Percentiles rank a stretch among this genome's conserved stretches.
Evolutionary conservation across 805 yeast species (phyloP).

Genomic region (Naumovozyma baii): DNA sequence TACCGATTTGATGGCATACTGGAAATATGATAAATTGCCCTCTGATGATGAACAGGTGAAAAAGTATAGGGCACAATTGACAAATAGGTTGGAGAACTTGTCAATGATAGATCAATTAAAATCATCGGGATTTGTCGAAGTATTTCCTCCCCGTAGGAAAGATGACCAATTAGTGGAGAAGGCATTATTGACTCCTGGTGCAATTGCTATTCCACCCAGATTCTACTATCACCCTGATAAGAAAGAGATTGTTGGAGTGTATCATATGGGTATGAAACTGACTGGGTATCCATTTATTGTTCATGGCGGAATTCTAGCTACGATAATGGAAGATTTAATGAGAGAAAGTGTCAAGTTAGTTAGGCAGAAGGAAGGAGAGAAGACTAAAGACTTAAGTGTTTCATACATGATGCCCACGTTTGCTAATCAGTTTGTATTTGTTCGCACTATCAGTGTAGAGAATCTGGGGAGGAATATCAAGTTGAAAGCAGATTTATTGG

Average conservation of each 20-base stretch:
- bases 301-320: conserved; percentile 84
- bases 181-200: conserved; percentile 64
- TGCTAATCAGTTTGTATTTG: conserved; percentile 65
- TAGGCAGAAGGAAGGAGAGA: conserved; percentile 21
- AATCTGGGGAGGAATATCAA: conserved; percentile 28
- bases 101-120: conserved; percentile 43
- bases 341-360: conserved; percentile 41
- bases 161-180: conserved; percentile 32
- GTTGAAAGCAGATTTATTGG: conserved; percentile 39
- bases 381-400: conserved; percentile 33
- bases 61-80: conserved; percentile 31
- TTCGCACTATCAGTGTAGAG: conserved; percentile 41
- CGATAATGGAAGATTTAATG: conserved; percentile 68
- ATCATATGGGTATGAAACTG: conserved; percentile 67
- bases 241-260: conserved; percentile 52
- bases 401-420: conserved; percentile 64
- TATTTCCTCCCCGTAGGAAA: conserved; percentile 17
- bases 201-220: conserved; percentile 63
- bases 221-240: conserved; percentile 49
- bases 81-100: conserved; percentile 38
- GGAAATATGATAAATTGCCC: conserved; percentile 27
- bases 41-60: conserved; percentile 22
- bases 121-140: conserved; percentile 30
- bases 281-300: conserved; percentile 82
- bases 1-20: conserved; percentile 28